Evolutionary conservation across 1,284 basidiomycete species (phyloP), one percentile per base, ranked within the genome.

Genomic region (Hemileia vastatrix): DNA sequence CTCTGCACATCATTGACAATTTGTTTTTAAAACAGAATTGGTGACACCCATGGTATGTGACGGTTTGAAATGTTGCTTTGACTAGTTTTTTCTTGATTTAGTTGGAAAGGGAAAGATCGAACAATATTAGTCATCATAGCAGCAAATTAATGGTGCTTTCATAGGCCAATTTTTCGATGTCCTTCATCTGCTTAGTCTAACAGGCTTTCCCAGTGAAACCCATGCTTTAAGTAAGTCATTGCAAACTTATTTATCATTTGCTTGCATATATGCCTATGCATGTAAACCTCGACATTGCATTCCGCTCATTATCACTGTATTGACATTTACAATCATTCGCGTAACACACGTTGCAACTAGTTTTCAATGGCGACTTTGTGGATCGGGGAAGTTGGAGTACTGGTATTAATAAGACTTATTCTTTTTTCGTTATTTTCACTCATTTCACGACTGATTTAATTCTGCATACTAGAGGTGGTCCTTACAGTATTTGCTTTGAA

Each of bases 351-450:
- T 77, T 95, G 53, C 79, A 18, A 18, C 19, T 5, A 31, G 47
- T 44, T 49, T 71, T 65, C 21, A 65, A 65, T 57, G 70, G 90
- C 15, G 92, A 96, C 79, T 86, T 95, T 64, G 95, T 98, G 45
- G 95, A 99, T 77, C 85, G 95, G 65, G 95, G 94, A 13, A 92
- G 88, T 33, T 96, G 93, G 93, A 90, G 89, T 8, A 87, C 96
- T 64, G n/a, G n/a, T n/a, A n/a, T n/a, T n/a, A n/a, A n/a, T n/a
- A n/a, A n/a, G n/a, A n/a, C n/a, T n/a, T n/a, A n/a, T n/a, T n/a
- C n/a, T n/a, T n/a, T n/a, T n/a, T n/a, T n/a, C n/a, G n/a, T n/a
- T n/a, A n/a, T n/a, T n/a, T n/a, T n/a, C n/a, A n/a, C n/a, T n/a
- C n/a, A n/a, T n/a, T n/a, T n/a, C n/a, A n/a, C n/a, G n/a, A n/a